Conservation (phyloP, 495 filamentous ascomycete species). For the Lasiosphaeris hirsuta region DNA sequence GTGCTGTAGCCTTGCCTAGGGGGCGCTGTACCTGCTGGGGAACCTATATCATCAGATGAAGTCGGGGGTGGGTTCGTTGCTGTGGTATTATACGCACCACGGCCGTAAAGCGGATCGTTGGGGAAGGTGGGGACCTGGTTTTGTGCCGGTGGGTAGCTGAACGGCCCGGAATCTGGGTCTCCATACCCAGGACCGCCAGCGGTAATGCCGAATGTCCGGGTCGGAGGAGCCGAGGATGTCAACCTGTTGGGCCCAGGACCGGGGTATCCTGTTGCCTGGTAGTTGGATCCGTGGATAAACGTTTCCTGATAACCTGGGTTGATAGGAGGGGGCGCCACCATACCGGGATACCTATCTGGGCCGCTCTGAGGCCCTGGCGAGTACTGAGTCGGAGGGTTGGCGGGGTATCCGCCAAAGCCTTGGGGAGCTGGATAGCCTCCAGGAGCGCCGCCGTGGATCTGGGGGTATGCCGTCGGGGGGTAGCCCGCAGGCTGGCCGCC, state of each 20-base stretch:
- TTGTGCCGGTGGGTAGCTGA: constrained; percentile 31
- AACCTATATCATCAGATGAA: constrained; percentile 52
- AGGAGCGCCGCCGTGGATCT: constrained; percentile 13
- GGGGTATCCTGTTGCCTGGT: constrained; percentile 19
- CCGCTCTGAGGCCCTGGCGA: constrained; percentile 25
- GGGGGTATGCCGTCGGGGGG: constrained; percentile 20
- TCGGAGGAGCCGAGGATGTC: constrained; percentile 23
- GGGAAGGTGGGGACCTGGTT: constrained; percentile 31
- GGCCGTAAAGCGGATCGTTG: constrained; percentile 48
- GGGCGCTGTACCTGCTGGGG: constrained; percentile 45
- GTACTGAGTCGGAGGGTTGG: constrained; percentile 25
- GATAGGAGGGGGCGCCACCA: constrained; percentile 25
- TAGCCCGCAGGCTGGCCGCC: constrained; percentile 17
- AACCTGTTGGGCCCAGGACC: constrained; percentile 21
- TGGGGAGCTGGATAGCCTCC: constrained; percentile 18
- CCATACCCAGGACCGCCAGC: constrained; percentile 23
- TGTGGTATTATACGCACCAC: constrained; percentile 41
- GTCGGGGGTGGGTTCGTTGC: constrained; percentile 26
- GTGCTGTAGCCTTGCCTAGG: constrained; percentile 35
- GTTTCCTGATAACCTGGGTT: constrained; percentile 19
- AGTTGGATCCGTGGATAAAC: constrained; percentile 28
- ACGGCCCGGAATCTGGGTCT: constrained; percentile 23
- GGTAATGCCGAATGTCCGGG: constrained; percentile 19
- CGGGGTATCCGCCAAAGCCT: constrained; percentile 18
- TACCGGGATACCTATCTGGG: constrained; percentile 27